A percentile compares a stretch with the other conserved stretches of the same genome.
Conservation (phyloP, 768 basidiomycete genomes). For the Clavulina sp. region DNA sequence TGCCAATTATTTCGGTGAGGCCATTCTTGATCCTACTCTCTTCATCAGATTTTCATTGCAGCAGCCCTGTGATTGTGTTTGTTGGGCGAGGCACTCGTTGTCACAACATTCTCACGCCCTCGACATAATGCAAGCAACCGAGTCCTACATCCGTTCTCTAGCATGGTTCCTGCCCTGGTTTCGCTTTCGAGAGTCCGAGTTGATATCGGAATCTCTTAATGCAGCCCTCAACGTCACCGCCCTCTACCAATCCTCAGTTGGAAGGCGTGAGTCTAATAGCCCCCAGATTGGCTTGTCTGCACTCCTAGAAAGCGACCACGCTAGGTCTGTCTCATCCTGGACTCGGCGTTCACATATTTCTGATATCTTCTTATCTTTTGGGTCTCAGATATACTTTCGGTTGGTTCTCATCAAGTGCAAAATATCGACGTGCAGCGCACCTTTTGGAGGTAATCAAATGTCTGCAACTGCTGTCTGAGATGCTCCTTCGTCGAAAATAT, state of each 20-base stretch:
- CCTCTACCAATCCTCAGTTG: not conserved
- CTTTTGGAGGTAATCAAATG: constrained; percentile 65
- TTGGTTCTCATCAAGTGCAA: too few species aligned
- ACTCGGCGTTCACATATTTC: too few species aligned
- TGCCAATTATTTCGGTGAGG: too few species aligned
- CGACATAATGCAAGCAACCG: constrained; percentile 32
- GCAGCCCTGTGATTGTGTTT: too few species aligned
- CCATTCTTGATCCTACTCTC: too few species aligned
- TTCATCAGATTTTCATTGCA: too few species aligned
- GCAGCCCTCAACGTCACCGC: constrained; percentile 15
- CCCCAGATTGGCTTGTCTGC: constrained; percentile 68
- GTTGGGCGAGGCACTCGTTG: too few species aligned
- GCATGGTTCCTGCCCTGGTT: constrained; percentile 93
- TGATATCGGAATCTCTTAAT: constrained; percentile 87
- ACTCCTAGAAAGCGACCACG: constrained; percentile 84
- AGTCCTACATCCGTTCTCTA: constrained; percentile 72
- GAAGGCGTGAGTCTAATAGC: constrained; percentile 38
- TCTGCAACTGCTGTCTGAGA: constrained; percentile 75
- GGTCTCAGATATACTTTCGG: too few species aligned
- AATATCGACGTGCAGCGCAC: constrained; percentile 37
- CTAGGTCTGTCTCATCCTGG: constrained; percentile 85
- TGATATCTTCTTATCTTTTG: too few species aligned
- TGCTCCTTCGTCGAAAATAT: constrained; percentile 59
- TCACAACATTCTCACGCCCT: constrained; percentile 49
- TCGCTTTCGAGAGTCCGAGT: constrained; percentile 90